These are phyloP conservation scores for Sanguinoderma infundibulare DNA, from an alignment of 1,284 basidiomycete species.

Conservation along the genomic window DNA sequence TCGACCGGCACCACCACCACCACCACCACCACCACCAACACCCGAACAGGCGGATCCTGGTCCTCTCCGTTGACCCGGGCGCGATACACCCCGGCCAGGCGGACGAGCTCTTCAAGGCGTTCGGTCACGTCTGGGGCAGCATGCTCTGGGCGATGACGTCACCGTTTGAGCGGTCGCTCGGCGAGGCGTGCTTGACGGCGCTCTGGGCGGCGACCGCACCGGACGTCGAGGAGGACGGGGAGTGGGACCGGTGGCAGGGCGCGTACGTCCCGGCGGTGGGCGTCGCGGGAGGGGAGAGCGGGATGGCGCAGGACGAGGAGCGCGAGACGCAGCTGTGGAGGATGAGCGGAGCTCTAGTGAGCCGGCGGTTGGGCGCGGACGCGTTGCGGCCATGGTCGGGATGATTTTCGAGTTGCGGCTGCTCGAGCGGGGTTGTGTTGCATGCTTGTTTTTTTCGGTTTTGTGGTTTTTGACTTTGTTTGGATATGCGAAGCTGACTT, in stretches of 20 bases:
- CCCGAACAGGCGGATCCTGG: no score
- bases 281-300: conserved; percentile 38
- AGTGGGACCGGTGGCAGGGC: conserved; percentile 38
- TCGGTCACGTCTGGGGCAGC: conserved; percentile 40
- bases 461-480: neutral
- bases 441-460: neutral
- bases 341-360: conserved; percentile 40
- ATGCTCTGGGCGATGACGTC: conserved; percentile 37
- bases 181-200: conserved; percentile 40
- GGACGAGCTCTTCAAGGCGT: conserved; percentile 44
- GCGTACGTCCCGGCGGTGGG: conserved; percentile 44
- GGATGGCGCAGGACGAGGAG: conserved; percentile 40
- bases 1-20: conserved; percentile 19
- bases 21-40: conserved; percentile 33
- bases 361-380: conserved; percentile 38
- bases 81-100: conserved; percentile 49
- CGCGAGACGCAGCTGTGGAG: conserved; percentile 45
- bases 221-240: conserved; percentile 38
- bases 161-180: conserved; percentile 42
- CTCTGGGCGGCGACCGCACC: conserved; percentile 42
- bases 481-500: neutral
- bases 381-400: conserved; percentile 35
- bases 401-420: no score
- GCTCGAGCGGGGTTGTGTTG: no score
- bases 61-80: conserved; percentile 45